Base-by-base conservation (phyloP, 371 early-diverging fungal species). In the Syncephalastrum sp. region DNA sequence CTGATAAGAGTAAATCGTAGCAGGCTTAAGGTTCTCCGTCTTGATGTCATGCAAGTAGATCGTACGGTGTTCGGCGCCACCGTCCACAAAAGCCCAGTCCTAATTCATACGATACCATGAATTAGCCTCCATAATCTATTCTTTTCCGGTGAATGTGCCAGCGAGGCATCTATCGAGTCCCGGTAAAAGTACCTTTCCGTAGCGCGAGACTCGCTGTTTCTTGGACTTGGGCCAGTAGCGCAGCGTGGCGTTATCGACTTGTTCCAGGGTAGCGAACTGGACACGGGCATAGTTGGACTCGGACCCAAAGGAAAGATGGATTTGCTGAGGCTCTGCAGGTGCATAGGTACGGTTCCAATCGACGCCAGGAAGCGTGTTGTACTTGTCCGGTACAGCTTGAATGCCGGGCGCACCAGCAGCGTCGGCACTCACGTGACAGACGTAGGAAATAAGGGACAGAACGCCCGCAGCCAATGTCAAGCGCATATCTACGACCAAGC, bases 291-390 rank as follows among this genome's bases (percentile, higher is more conserved):
- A 67, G 33, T 70, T 51, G 15, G 69, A 51, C 19, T 78, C 71
- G 44, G 63, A 60, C 17, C 56, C 59, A 57, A 70, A 53, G 17
- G 75, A 72, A 8, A 72, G 50, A 47, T 70, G 69, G 41, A 78
- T 56, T 49, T 78, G 78, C 54, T 78, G 78, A 16, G 78, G 75
- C 15, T 75, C 73, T n/a, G 53, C 23, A 3, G 57, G 6, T 8
- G 46, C 58, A 25, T 75, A 75, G 4, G 75, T 72, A 19, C 67
- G 55, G 43, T 75, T 71, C 70, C 72, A 69, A 14, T 65, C 57
- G 12, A 58, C 67, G 17, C 49, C 54, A 5, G 29, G 17, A 8
- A 50, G 27, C 2, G 57, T 50, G 27, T 73, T 73, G 60, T 59
- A 73, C 29, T 50, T 13, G 49, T 73, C 74, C 5, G 59, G 57